Conservation (phyloP, 495 filamentous ascomycete species). For the Massariosphaeria phaeospora region DNA sequence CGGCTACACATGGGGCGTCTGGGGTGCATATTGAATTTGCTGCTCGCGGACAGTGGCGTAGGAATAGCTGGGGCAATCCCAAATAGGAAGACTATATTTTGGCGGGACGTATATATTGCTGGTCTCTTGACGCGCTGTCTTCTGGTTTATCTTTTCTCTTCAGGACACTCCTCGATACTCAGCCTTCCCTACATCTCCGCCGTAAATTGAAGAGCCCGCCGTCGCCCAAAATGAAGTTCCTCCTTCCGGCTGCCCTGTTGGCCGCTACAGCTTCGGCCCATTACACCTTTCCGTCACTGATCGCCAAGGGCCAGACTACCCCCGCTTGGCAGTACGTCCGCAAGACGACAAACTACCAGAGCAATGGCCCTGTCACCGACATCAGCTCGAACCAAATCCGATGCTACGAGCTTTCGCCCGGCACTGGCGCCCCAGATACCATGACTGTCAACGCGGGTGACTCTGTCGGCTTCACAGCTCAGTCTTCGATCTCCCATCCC, state of each 20-base stretch:
- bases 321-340: slow-evolving; percentile 49
- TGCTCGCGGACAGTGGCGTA: not conserved
- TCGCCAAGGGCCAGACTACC: slow-evolving; percentile 18
- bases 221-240: slow-evolving; percentile 23
- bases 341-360: slow-evolving; percentile 51
- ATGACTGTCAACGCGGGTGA: slow-evolving; percentile 46
- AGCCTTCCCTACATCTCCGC: slow-evolving; percentile 1
- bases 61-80: not conserved
- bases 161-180: not conserved
- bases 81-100: not conserved
- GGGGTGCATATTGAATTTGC: slow-evolving; percentile 18
- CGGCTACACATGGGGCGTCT: slow-evolving; percentile 7
- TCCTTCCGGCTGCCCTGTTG: slow-evolving; percentile 10
- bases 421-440: slow-evolving; percentile 39
- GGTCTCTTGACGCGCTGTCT: no score
- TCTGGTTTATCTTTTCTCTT: not conserved
- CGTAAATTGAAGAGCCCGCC: not conserved
- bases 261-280: slow-evolving; percentile 22
- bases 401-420: slow-evolving; percentile 48
- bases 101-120: not conserved
- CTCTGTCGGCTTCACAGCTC: slow-evolving; percentile 45
- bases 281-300: slow-evolving; percentile 27
- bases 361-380: slow-evolving; percentile 50
- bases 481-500: slow-evolving; percentile 47
- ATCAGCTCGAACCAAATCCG: slow-evolving; percentile 47